These are phyloP conservation scores for Centella asiatica DNA, from an alignment of 129 eudicot genomes.

Conservation along the genomic window DNA sequence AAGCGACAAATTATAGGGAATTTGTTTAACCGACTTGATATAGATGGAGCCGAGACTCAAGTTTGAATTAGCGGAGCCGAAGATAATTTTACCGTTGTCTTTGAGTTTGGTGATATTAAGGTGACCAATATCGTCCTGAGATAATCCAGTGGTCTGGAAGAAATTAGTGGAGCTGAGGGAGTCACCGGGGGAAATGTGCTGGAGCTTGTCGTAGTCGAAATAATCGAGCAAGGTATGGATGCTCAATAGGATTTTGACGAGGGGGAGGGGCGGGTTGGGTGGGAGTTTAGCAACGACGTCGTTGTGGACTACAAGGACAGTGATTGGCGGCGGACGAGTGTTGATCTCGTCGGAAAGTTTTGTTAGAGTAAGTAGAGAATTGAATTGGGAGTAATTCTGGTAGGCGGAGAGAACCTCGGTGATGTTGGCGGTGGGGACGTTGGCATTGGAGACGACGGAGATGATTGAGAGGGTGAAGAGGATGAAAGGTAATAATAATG, in stretches of 20 bases:
- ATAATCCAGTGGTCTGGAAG: slow-evolving; percentile 78
- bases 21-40: too few relatives aligned
- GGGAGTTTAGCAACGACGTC: slow-evolving; percentile 28
- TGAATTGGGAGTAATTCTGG: slow-evolving; percentile 49
- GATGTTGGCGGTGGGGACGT: slow-evolving; percentile 41
- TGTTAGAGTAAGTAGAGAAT: slow-evolving; percentile 42
- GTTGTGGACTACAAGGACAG: slow-evolving; percentile 54
- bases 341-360: slow-evolving; percentile 65
- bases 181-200: slow-evolving; percentile 40
- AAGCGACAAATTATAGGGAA: too few relatives aligned
- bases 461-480: slow-evolving; percentile 13
- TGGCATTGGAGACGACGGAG: too few relatives aligned
- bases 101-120: too few relatives aligned
- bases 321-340: slow-evolving; percentile 42
- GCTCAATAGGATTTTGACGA: slow-evolving; percentile 39
- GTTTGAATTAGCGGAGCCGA: too few relatives aligned
- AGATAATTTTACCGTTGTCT: too few relatives aligned
- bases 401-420: slow-evolving; percentile 35
- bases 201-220: slow-evolving; percentile 50
- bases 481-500: too few relatives aligned
- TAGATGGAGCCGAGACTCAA: too few relatives aligned
- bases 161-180: slow-evolving; percentile 44
- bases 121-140: too few relatives aligned
- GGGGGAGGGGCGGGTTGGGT: slow-evolving; percentile 33
- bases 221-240: slow-evolving; percentile 64